A percentile compares a stretch with the other conserved stretches of the same genome.
These are phyloP conservation scores for Trichoderma afroharzianum DNA, from an alignment of 2,329 filamentous ascomycete species.

Conservation along the genomic window DNA sequence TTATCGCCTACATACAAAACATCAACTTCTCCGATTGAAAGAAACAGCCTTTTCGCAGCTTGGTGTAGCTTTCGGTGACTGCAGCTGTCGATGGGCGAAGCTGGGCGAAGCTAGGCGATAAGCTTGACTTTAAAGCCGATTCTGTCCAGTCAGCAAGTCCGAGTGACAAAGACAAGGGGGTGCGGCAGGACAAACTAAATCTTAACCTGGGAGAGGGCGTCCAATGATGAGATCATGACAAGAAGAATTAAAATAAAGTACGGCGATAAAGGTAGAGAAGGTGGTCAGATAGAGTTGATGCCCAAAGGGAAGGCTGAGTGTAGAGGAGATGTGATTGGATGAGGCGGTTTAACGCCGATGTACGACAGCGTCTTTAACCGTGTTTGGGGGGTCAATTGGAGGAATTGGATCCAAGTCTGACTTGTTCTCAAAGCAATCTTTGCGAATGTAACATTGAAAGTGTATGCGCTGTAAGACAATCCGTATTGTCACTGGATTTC, in stretches of 20 bases:
- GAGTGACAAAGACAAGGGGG: not conserved
- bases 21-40: not conserved
- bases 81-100: not conserved
- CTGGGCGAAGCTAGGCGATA: conserved; percentile 2
- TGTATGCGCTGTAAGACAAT: not conserved
- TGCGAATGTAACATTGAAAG: not conserved
- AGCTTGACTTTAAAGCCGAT: not conserved
- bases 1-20: not conserved
- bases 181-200: too few species aligned
- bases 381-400: not conserved
- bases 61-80: not conserved
- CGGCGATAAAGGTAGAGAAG: not conserved
- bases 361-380: not conserved
- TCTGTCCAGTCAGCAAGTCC: not conserved
- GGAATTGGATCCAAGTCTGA: accelerated
- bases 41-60: not conserved
- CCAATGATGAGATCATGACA: not conserved
- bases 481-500: not conserved
- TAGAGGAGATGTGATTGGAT: not conserved
- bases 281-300: not conserved
- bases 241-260: not conserved
- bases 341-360: not conserved
- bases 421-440: not conserved
- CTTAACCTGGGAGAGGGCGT: not conserved
- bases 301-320: not conserved